Percentiles rank a stretch among this genome's conserved stretches.
Conservation (phyloP, 2,329 filamentous ascomycete genomes). For the Elsinoe batatas region DNA sequence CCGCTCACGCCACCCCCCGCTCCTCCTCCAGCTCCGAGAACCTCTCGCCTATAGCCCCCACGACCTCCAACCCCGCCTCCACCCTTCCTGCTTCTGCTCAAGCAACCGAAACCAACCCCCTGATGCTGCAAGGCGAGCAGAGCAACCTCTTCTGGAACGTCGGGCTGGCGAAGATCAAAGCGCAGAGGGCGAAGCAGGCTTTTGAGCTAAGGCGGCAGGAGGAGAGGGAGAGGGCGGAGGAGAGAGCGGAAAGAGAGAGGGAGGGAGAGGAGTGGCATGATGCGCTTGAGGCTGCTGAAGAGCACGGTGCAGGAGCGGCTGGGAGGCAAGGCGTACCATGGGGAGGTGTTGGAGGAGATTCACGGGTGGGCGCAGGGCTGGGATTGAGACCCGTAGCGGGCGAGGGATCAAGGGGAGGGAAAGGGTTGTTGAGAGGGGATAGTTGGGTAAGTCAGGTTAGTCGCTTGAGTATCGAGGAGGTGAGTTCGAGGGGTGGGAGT, state of each 20-base stretch:
- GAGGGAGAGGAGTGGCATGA: slow-evolving; percentile 4
- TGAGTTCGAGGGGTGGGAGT: neutral
- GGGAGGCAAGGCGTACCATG: neutral
- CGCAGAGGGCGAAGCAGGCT: slow-evolving; percentile 15
- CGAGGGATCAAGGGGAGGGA: slow-evolving; percentile 23
- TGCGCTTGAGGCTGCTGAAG: neutral
- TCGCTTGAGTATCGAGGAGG: slow-evolving; percentile 46
- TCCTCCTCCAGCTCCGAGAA: slow-evolving; percentile 2
- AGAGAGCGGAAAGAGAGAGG: no score
- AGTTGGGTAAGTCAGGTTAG: slow-evolving; percentile 38
- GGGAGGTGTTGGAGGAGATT: neutral
- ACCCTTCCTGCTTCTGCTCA: neutral
- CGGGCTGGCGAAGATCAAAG: slow-evolving; percentile 20
- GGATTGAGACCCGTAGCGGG: slow-evolving; percentile 21
- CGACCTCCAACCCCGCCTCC: neutral
- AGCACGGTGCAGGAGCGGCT: neutral
- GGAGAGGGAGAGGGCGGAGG: neutral
- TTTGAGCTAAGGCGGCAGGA: slow-evolving; percentile 8
- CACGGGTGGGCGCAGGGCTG: slow-evolving; percentile 19
- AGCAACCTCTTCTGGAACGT: slow-evolving; percentile 47
- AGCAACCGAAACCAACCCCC: slow-evolving; percentile 30
- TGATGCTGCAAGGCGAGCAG: slow-evolving; percentile 42
- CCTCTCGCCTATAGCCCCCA: slow-evolving; percentile 2
- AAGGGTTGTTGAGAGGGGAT: neutral
- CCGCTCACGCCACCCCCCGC: neutral